phyloP scores from a whole-genome alignment of 2,329 filamentous ascomycete genomes.

The Alternaria hordeiaustralica region DNA sequence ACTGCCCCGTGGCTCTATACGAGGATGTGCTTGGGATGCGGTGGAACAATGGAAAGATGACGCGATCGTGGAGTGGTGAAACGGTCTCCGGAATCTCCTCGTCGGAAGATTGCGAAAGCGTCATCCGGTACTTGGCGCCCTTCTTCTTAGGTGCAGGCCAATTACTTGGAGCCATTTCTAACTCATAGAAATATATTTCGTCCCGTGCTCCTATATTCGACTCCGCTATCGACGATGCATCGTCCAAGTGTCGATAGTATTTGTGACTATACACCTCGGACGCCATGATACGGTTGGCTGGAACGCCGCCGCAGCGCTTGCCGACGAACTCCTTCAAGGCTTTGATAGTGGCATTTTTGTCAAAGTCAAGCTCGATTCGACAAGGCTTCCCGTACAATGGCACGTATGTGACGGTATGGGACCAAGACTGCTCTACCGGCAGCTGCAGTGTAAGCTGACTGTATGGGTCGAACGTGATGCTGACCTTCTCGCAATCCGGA shows the following conservation, averaged over 20 bases:
- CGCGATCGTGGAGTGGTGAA: constrained; percentile 66
- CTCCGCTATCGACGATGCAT: constrained; percentile 69
- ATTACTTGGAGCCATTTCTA: constrained; percentile 81
- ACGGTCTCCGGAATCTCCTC: constrained; percentile 62
- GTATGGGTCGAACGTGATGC: constrained; percentile 98
- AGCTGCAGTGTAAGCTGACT: constrained; percentile 91
- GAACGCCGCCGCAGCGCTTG: constrained; percentile 60
- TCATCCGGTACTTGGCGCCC: constrained; percentile 52
- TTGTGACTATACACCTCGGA: constrained; percentile 82
- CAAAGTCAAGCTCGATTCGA: constrained; percentile 77
- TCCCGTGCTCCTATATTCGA: constrained; percentile 68
- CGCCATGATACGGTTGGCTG: constrained; percentile 71
- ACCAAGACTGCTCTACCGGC: constrained; percentile 84
- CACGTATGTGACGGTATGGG: constrained; percentile 75
- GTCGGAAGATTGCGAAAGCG: constrained; percentile 52
- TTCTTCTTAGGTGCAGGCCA: constrained; percentile 66
- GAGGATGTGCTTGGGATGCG: constrained; percentile 52
- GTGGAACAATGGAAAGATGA: constrained; percentile 76
- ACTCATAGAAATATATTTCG: constrained; percentile 75
- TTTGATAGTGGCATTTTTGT: constrained; percentile 75
- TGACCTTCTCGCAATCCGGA: constrained; percentile 89
- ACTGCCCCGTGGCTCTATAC: constrained; percentile 40
- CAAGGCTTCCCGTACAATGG: constrained; percentile 76
- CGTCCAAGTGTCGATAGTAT: constrained; percentile 86
- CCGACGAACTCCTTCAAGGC: constrained; percentile 69